phyloP scores from a whole-genome alignment of 345 rosid genomes.

The Cardamine occulta region DNA sequence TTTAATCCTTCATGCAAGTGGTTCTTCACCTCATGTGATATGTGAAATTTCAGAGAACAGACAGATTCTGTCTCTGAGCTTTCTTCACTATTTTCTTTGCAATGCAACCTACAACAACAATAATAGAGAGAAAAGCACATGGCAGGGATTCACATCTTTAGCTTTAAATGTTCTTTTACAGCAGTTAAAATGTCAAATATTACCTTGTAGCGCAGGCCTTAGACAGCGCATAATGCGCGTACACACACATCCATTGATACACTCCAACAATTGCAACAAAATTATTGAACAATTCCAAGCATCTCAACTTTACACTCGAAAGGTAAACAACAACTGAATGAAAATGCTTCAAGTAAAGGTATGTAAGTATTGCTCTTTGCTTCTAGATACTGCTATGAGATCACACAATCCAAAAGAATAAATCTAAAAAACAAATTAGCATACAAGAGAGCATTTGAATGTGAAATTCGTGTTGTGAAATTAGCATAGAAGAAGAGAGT shows the following conservation, averaged over 20 bases:
- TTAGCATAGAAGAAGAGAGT: constrained; percentile 38
- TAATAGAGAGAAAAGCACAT: background rate
- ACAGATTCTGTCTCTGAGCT: constrained; percentile 70
- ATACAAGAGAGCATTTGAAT: constrained; percentile 10
- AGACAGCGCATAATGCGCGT: background rate
- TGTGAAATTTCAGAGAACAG: constrained; percentile 87
- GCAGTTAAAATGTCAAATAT: background rate
- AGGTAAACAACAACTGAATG: background rate
- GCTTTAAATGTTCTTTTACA: background rate
- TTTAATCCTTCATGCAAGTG: constrained; percentile 96
- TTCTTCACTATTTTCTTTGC: constrained; percentile 77
- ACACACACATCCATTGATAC: background rate
- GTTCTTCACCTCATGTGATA: constrained; percentile 95
- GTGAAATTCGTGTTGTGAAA: constrained; percentile 46
- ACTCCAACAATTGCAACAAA: background rate
- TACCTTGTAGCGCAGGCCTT: background rate
- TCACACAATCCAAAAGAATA: background rate
- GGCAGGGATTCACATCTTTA: constrained; percentile 2
- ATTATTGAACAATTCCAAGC: background rate
- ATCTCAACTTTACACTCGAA: background rate
- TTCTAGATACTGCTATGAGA: background rate
- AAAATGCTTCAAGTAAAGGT: background rate
- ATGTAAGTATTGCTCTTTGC: background rate
- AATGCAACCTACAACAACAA: constrained; percentile 61
- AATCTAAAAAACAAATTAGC: background rate